phyloP scores from a whole-genome alignment of 768 basidiomycete species.

The Fibroporia radiculosa region DNA sequence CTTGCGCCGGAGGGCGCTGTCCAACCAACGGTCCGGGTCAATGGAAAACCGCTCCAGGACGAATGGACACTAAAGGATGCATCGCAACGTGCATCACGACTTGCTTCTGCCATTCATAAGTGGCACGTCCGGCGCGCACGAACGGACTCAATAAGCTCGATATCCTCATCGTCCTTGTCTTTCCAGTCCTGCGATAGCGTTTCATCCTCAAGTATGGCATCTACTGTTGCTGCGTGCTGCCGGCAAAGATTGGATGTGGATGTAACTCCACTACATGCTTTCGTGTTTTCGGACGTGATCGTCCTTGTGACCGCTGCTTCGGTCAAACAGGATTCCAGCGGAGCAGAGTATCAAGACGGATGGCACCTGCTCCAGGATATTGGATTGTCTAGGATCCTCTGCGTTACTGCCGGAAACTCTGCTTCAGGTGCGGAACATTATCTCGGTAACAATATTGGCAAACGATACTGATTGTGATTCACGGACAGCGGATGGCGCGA shows the following conservation, averaged over 20 bases:
- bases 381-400: conserved; percentile 44
- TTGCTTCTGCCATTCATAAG: conserved; percentile 30
- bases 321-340: conserved; percentile 9
- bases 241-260: neutral
- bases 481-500: neutral
- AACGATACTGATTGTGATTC: neutral
- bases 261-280: conserved; percentile 14
- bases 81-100: conserved; percentile 1
- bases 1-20: neutral
- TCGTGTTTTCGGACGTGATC: conserved; percentile 66
- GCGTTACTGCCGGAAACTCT: conserved; percentile 30
- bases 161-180: conserved; percentile 8
- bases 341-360: conserved; percentile 21
- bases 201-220: conserved; percentile 6
- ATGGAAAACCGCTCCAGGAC: neutral
- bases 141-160: conserved; percentile 22
- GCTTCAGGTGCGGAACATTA: conserved; percentile 4
- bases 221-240: neutral
- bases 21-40: neutral
- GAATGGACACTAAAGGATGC: neutral
- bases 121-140: conserved; percentile 36
- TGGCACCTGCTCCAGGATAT: conserved; percentile 37
- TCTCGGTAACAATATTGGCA: neutral
- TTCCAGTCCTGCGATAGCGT: conserved; percentile 8
- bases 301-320: conserved; percentile 40